phyloP scores from a whole-genome alignment of 2,329 filamentous ascomycete species.

The Penicillium italicum region DNA sequence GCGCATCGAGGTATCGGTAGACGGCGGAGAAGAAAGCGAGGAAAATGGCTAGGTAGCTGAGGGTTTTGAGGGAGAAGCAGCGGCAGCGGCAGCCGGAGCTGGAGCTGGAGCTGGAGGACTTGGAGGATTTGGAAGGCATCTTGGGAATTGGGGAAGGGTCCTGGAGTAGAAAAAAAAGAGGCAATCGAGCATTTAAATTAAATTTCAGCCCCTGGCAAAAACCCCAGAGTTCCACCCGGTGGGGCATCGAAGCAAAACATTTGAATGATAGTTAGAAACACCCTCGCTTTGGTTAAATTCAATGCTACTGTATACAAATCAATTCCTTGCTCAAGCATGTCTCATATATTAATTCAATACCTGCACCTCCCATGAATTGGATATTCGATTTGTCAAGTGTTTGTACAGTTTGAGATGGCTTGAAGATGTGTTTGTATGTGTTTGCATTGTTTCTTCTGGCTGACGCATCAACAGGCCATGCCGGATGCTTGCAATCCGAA shows the following conservation, averaged over 20 bases:
- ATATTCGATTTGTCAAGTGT: neutral
- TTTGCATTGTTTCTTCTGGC: constrained; percentile 1
- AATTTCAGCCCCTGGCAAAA: constrained; percentile 14
- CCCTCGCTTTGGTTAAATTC: neutral
- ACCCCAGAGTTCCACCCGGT: constrained; percentile 17
- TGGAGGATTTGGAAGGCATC: constrained; percentile 27
- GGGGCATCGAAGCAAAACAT: constrained; percentile 7
- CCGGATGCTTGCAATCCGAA: constrained; percentile 22
- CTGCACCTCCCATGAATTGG: neutral
- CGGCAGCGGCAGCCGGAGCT: constrained; percentile 22
- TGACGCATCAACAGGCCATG: constrained; percentile 19
- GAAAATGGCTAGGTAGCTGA: constrained; percentile 34
- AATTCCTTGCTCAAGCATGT: neutral
- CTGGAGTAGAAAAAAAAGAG: neutral
- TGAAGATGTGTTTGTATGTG: neutral
- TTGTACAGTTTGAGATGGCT: neutral
- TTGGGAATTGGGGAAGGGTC: constrained; percentile 4
- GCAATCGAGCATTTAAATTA: constrained; percentile 9
- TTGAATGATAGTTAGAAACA: neutral
- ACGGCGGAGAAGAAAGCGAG: constrained; percentile 36
- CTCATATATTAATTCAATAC: neutral
- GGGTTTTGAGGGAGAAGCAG: constrained; percentile 28
- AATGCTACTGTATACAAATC: neutral
- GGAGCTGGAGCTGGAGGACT: constrained; percentile 21
- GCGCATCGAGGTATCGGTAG: constrained; percentile 38